Evolutionary conservation across 1,284 basidiomycete genomes (phyloP), one percentile per base, ranked within the genome.

Genomic region (Pascua guehoae): DNA sequence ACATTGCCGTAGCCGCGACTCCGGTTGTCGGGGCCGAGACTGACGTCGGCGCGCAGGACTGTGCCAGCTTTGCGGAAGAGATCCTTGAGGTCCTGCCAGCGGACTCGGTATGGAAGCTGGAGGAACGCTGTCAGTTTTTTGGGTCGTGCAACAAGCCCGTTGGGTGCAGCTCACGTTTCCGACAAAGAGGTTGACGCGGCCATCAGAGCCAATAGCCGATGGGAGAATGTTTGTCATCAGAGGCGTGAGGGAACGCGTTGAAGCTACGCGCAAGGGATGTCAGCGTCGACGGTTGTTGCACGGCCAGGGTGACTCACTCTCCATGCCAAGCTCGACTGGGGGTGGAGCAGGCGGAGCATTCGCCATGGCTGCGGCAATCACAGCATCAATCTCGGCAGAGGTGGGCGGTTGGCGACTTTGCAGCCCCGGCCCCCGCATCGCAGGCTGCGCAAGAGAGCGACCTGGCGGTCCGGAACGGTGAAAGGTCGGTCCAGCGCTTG

Each of bases 21-120:
- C 66, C 93, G 83, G 69, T 95, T 95, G 72, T 96, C 93, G 2
- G 89, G 89, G 1, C 91, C 91, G 1, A 96, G 82, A 12, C 89
- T 89, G 51, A 96, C 91, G 71, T 97, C 95, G 8, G 95, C 94
- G 40, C 95, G 86, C 17, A 97, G 82, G 54, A 98, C 93, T 0
- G 92, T 95, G 48, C 95, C 95, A 1, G 92, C 89, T 65, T 90
- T 88, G 50, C 95, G 86, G 76, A 98, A 97, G 49, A 98, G 84
- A 75, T 98, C 95, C 71, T 98, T 98, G 64, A 98, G 84, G 78
- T 98, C 95, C 79, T 97, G 93, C 93, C 93, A 97, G 63, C 91
- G 86, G 37, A 93, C 91, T 63, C 90, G 84, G 78, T 92, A 92
- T 1, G 92, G 91, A 15, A 96, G 83, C 88, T 92, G 76, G n/a